These are phyloP conservation scores for Xylaria grammica DNA, from an alignment of 495 filamentous ascomycete genomes.

Conservation along the genomic window DNA sequence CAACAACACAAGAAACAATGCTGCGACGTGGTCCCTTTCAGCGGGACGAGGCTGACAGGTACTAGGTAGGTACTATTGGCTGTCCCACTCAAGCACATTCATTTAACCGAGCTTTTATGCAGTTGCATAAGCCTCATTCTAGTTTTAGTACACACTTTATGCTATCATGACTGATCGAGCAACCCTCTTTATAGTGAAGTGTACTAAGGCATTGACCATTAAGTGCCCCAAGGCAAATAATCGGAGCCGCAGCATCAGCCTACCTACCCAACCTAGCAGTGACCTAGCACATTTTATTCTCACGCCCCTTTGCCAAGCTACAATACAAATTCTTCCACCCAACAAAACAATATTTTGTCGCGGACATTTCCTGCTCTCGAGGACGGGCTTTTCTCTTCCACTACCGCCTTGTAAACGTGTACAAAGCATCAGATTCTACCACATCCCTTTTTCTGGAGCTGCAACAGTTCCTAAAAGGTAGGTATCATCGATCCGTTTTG, in stretches of 20 bases:
- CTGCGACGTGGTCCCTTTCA: conserved; percentile 7
- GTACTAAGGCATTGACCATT: conserved; percentile 10
- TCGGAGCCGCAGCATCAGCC: not conserved
- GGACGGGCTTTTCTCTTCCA: not conserved
- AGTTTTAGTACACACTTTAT: not conserved
- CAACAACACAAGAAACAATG: not conserved
- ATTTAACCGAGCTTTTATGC: not conserved
- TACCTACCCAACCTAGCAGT: not conserved
- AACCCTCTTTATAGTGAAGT: not conserved
- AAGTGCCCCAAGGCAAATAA: not conserved
- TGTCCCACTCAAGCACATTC: not conserved
- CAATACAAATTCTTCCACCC: conserved; percentile 10
- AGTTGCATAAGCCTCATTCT: no score
- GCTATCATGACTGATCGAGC: no score
- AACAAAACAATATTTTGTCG: not conserved
- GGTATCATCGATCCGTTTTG: conserved; percentile 1
- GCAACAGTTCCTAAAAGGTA: not conserved
- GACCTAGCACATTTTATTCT: not conserved
- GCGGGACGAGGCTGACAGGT: not conserved
- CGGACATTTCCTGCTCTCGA: conserved; percentile 7
- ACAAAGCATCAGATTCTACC: not conserved
- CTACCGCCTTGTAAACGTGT: not conserved
- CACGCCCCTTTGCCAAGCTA: conserved; percentile 1
- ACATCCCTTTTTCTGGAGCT: not conserved
- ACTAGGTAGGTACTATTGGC: not conserved